Conservation (phyloP, 768 basidiomycete species). For the Ramaria rubella region DNA sequence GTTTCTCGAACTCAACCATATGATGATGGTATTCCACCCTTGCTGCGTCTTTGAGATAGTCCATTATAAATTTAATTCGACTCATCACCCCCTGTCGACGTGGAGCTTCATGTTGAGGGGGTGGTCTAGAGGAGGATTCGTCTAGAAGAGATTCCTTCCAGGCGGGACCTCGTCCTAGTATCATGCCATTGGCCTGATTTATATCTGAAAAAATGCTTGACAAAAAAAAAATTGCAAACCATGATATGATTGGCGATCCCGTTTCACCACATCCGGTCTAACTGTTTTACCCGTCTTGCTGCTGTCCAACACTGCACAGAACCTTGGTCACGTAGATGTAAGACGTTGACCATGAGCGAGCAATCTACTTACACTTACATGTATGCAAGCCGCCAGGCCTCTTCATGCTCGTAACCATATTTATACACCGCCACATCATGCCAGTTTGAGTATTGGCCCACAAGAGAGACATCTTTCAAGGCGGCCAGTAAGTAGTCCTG, state of each 20-base stretch:
- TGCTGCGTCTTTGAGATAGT: constrained; percentile 15
- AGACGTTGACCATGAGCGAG: constrained; percentile 15
- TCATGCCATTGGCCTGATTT: neutral
- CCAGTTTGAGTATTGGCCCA: constrained; percentile 45
- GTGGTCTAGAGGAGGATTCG: neutral
- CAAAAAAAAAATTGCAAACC: neutral
- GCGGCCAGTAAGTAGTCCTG: constrained; percentile 48
- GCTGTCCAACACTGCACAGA: constrained; percentile 51
- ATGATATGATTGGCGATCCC: constrained; percentile 24
- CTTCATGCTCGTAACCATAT: constrained; percentile 42
- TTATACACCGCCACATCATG: constrained; percentile 52
- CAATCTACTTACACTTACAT: constrained; percentile 37
- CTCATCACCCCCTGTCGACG: neutral
- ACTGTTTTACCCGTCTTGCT: constrained; percentile 53
- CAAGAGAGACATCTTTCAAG: constrained; percentile 37
- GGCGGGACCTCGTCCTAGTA: constrained; percentile 18
- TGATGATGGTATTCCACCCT: constrained; percentile 4
- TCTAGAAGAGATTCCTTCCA: constrained; percentile 20
- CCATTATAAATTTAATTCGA: constrained; percentile 25
- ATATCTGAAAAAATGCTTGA: neutral
- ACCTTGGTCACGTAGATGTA: constrained; percentile 25
- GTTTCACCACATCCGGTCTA: constrained; percentile 22
- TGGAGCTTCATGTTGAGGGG: neutral
- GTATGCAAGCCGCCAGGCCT: constrained; percentile 51
- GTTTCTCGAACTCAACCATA: constrained; percentile 10